Evolutionary conservation across 495 filamentous ascomycete species (phyloP), one percentile per base, ranked within the genome.

Genomic region (Paragyromitra xinjiangensis): DNA sequence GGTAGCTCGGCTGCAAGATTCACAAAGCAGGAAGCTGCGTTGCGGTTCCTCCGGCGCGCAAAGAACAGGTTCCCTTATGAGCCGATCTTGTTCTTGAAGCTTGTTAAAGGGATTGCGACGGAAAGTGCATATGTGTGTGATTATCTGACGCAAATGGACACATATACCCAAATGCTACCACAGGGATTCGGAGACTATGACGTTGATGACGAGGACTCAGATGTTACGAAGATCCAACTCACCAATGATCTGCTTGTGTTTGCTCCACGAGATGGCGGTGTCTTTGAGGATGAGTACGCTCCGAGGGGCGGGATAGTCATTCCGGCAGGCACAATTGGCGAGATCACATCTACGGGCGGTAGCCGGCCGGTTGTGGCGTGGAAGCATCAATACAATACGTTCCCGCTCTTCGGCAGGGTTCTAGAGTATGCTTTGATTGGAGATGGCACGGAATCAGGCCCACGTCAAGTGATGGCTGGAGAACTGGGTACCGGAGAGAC

Each of bases 61-160:
- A 87, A 89, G 24, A 87, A 87, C 66, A 90, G 95, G 56, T 98
- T 93, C 83, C 95, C 95, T 0, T 93, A 92, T 83, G 95, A 99
- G 83, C 89, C 91, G 26, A 81, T 89, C n/a, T 93, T 95, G 3
- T 92, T 98, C 75, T 77, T 97, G 65, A 88, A 88, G 65, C 82
- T 94, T 51, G 89, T 87, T 66, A 87, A 88, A 61, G 88, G 89
- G 22, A 73, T 93, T 86, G 87, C 55, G 73, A 90, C 64, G 82
- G 87, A 82, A 8, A 79, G 75, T 42, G 65, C 71, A 11, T 70
- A 65, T 37, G 64, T 83, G 83, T 87, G 45, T 29, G 79, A 85
- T 12, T 85, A 91, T 66, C 84, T 98, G 12, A 86, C 89, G 71
- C 86, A 85, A 62, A 89, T 92, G 72, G 85, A 89, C 5, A 90